Base-by-base conservation (phyloP, 2,329 filamentous ascomycete species). In the Botrytis tulipae region DNA sequence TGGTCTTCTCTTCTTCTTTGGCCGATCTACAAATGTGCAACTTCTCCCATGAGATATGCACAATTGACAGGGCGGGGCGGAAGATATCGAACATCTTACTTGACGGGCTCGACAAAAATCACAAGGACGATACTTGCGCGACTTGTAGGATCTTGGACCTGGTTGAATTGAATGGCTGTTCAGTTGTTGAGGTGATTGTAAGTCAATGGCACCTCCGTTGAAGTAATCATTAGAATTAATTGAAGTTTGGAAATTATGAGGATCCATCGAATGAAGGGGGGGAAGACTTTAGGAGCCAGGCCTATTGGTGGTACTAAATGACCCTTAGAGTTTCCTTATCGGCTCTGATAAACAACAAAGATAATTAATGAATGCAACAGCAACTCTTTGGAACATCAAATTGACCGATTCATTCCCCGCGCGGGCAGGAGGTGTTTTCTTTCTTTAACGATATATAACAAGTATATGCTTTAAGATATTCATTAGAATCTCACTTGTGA, bases 1-100 rank as follows among this genome's bases (percentile, higher is more conserved):
- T 18, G 78, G 78, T 57, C 79, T 78, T 65, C 78, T 75, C 76
- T 80, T 81, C 77, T 80, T 80, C 76, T 80, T 80, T 73, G 80
- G 79, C 73, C 78, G 78, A 73, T 85, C 84, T 32, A 85, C 79
- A 75, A 85, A 85, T 4, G 84, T 85, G 76, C 84, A 85, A 44
- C 83, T 80, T 51, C 82, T 82, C 74, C 81, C 81, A 74, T 84
- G 83, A 14, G 82, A 79, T n/a, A 81, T 78, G 73, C 84, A 85
- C 14, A 84, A 78, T 70, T 83, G 82, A 74, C 84, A 85, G 9
- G 84, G 84, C 25, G 84, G 84, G 22, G 79, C 75, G 14, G 75
- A 77, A 37, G 84, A 83, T 61, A 85, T 82, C 73, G 84, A 83
- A 75, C 84, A 85, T 16, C 70, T 65, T 59, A 72, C 65, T 73